Evolutionary conservation across 2,329 filamentous ascomycete genomes (phyloP).

Genomic region (Talaromyces albobiverticillius): DNA sequence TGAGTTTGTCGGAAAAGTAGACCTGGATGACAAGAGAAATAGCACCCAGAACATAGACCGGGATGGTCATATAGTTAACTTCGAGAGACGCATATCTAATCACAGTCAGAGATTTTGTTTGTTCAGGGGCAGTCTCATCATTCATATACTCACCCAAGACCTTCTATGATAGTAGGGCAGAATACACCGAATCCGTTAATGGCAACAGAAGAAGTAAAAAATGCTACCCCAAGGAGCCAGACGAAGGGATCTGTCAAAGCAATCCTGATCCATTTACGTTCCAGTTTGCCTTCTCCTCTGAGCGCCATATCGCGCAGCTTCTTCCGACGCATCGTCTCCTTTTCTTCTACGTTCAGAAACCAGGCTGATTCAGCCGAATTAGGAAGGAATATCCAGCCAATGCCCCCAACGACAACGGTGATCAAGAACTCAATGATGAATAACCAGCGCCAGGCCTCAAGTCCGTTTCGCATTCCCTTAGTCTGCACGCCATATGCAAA

Average conservation of each 20-base stretch:
- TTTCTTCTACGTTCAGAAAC: conserved; percentile 1
- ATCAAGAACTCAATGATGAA: conserved; percentile 12
- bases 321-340: conserved; percentile 5
- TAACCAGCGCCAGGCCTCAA: conserved; percentile 9
- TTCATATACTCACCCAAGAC: conserved; percentile 9
- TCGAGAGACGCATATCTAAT: conserved; percentile 6
- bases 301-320: not conserved
- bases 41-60: conserved; percentile 7
- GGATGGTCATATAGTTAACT: conserved; percentile 10
- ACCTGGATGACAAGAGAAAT: conserved; percentile 4
- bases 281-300: conserved; percentile 4
- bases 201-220: conserved; percentile 10
- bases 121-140: not conserved
- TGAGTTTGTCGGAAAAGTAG: conserved; percentile 3
- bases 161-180: conserved; percentile 4
- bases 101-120: not conserved
- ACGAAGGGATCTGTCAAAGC: conserved; percentile 11
- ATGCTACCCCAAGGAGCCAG: conserved; percentile 1
- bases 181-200: conserved; percentile 12
- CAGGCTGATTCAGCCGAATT: conserved; percentile 2
- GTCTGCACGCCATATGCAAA: conserved; percentile 7
- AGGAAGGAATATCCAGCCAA: conserved; percentile 2
- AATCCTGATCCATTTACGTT: conserved; percentile 7
- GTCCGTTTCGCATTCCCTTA: not conserved
- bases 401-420: conserved; percentile 5